A percentile compares a stretch with the other conserved stretches of the same genome.
Conservation (phyloP, 257 asterid genomes). For the Solanum clarkiae region DNA sequence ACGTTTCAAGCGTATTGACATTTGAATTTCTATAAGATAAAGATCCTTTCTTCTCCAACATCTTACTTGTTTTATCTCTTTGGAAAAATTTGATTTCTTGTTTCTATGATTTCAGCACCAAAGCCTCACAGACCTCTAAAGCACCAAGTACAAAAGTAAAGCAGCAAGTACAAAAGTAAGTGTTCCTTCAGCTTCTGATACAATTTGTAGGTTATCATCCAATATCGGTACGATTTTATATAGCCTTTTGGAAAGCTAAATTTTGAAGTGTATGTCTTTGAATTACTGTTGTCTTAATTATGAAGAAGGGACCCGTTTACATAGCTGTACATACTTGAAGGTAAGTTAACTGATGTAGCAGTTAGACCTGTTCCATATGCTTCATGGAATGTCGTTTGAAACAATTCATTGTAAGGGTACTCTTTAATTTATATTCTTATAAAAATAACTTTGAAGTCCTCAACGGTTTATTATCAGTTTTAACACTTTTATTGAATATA, state of each 20-base stretch:
- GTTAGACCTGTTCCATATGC: neutral
- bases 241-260: neutral
- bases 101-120: slow-evolving; percentile 28
- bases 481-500: neutral
- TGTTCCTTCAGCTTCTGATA: neutral
- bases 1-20: neutral
- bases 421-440: too few species aligned
- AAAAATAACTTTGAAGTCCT: too few species aligned
- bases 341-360: neutral
- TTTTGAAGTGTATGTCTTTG: neutral
- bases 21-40: neutral
- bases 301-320: neutral
- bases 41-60: neutral
- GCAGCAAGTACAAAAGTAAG: neutral
- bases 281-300: neutral
- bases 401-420: neutral
- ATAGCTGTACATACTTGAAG: neutral
- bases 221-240: neutral
- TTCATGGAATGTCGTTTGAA: neutral
- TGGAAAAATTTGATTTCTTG: neutral
- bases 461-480: too few species aligned
- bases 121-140: slow-evolving; percentile 60
- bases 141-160: slow-evolving; percentile 3
- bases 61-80: neutral
- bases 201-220: neutral